These are phyloP conservation scores for Solanum sejunctum DNA, from an alignment of 257 asterid genomes.

Conservation along the genomic window DNA sequence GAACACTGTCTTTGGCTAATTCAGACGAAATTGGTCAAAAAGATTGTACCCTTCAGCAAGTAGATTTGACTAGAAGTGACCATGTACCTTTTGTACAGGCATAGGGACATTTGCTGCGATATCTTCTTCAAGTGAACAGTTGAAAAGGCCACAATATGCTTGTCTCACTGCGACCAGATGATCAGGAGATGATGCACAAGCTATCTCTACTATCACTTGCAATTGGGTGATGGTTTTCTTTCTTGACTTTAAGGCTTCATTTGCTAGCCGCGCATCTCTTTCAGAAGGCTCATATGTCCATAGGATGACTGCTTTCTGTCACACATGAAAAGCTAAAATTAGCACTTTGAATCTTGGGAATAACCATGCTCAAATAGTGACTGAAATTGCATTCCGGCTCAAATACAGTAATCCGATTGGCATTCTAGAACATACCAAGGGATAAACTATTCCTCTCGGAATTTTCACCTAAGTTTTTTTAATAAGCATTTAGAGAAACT, in stretches of 20 bases:
- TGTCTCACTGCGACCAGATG: slow-evolving; percentile 59
- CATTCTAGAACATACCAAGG: neutral
- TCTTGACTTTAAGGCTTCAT: slow-evolving; percentile 42
- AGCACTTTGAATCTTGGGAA: neutral
- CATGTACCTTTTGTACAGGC: slow-evolving; percentile 55
- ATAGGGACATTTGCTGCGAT: slow-evolving; percentile 37
- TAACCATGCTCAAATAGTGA: neutral
- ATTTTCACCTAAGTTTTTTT: neutral
- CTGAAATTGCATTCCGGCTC: neutral
- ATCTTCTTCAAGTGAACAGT: slow-evolving; percentile 67
- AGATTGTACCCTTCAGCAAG: neutral
- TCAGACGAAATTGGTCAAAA: neutral
- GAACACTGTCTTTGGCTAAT: neutral
- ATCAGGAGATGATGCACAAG: slow-evolving; percentile 61
- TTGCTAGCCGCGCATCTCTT: slow-evolving; percentile 74
- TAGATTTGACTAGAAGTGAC: neutral
- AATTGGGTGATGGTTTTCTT: slow-evolving; percentile 31
- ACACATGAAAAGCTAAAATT: neutral
- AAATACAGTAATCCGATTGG: neutral
- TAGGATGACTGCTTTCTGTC: slow-evolving; percentile 55
- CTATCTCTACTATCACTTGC: slow-evolving; percentile 70
- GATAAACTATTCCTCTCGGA: neutral
- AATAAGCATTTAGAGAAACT: neutral
- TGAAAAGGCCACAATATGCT: slow-evolving; percentile 47
- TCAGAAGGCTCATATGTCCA: slow-evolving; percentile 73